phyloP scores from a whole-genome alignment of 2,329 filamentous ascomycete genomes.

The Rhynchosporium agropyri region DNA sequence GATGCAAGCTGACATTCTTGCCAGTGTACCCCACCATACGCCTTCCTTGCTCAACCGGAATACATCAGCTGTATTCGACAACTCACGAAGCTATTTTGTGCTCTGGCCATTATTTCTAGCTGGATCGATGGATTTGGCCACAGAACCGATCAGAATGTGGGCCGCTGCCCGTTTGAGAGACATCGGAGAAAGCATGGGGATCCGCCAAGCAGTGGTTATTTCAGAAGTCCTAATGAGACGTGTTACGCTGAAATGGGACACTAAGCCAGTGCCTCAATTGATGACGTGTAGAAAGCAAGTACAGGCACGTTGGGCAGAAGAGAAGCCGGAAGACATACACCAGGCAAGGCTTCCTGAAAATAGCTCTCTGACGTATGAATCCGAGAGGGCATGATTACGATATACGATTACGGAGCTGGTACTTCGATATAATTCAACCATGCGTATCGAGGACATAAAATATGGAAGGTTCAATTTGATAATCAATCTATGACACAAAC shows the following conservation, averaged over 20 bases:
- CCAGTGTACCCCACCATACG: conserved; percentile 36
- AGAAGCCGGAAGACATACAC: not conserved
- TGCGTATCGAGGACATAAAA: no score
- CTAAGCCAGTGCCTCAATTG: not conserved
- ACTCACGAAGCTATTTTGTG: conserved; percentile 32
- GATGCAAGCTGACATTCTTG: conserved; percentile 35
- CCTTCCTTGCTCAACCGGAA: conserved; percentile 1
- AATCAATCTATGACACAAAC: no score
- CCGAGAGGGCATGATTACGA: no score
- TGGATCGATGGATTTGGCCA: conserved; percentile 33
- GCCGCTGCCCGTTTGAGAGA: conserved; percentile 26
- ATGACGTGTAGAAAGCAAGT: not conserved
- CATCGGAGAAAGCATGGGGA: conserved; percentile 30
- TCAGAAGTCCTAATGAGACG: conserved; percentile 21
- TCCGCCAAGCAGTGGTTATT: conserved; percentile 34
- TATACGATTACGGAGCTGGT: no score
- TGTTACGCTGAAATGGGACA: not conserved
- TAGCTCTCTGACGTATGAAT: no score
- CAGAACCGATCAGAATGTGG: conserved; percentile 31
- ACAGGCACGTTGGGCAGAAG: not conserved
- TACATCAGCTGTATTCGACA: conserved; percentile 17
- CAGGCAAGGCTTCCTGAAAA: not conserved
- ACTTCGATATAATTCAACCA: no score
- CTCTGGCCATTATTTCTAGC: conserved; percentile 38
- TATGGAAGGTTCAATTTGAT: no score